Evolutionary conservation across 257 asterid species (phyloP), one percentile per base, ranked within the genome.

Genomic region (Ajuga chamaepitys): DNA sequence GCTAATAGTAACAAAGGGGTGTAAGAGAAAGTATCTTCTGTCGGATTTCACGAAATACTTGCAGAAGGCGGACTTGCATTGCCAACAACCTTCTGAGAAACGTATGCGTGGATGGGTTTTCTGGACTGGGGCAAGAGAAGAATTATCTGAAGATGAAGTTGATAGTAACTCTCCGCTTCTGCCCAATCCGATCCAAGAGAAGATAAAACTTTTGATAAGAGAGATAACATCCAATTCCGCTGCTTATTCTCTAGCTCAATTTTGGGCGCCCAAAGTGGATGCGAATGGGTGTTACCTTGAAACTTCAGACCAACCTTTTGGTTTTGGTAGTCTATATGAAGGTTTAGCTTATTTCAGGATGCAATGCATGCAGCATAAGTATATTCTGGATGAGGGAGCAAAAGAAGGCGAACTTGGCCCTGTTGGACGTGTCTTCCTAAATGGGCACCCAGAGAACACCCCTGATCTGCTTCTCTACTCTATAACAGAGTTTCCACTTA

Each of bases 331-430:
- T 18, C 58, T 21, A 8, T 0, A 11, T 1, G 58, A 59, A 25
- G 66, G 73, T n/a, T 16, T 64, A 21, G 55, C 66, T 18, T 21
- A 7, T 4, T 64, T 58, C 44, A 48, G 66, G 45, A 58, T 63
- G 47, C 45, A 35, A 10, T 48, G 48, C 13, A 50, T 41, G 48
- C 0, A 44, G 1, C 47, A 6, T 69, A 12, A 4, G 5, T 70
- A 70, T 24, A 38, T 4, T 37, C 57, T 62, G 8, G 60, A 71
- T 21, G 54, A 63, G 1, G 52, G 25, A n/a, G 64, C n/a, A n/a
- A n/a, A n/a, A n/a, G n/a, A n/a, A n/a, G n/a, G n/a, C n/a, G n/a
- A n/a, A n/a, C n/a, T 50, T 1, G 70, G 78, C 3, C 74, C 78
- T 1, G 53, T 34, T 0, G 58, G 55, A 46, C 68, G 69, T 18